Base-by-base conservation (phyloP, 768 basidiomycete genomes). In the Leccinum disarticulatum region DNA sequence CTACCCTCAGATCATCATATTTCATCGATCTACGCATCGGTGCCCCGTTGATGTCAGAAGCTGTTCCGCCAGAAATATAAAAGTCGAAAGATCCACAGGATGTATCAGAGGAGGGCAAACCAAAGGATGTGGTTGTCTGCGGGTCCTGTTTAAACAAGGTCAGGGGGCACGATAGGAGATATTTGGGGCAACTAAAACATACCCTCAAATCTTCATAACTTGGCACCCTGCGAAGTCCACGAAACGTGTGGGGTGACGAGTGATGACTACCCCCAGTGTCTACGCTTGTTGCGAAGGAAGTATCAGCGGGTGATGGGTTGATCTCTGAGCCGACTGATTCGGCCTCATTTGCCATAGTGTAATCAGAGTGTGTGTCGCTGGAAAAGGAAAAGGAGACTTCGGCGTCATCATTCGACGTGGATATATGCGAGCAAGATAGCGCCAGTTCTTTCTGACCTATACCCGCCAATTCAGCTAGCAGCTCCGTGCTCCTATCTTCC, bases 201-300 rank as follows among this genome's bases (percentile, higher is more conserved):
- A 61, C 68, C 55, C 57, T 70, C 35, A 69, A 22, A 51, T 70
- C 59, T 33, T 68, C 66, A 51, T 61, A 60, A 28, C 17, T 52
- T 38, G 52, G 57, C 1, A 70, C 59, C 35, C 61, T 65, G 50
- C 66, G 66, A 52, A 69, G 69, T 54, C 46, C 27, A 41, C 53
- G 60, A 22, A 30, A 43, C 28, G 33, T 17, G 10, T 13, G 27
- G 1, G 55, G 38, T 19, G 46, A 59, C 15, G 27, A 48, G 17
- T n/a, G 54, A 27, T 8, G 30, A 46, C 13, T 54, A 8, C 63
- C 58, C 19, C 53, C 59, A 9, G 52, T 48, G 25, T 64, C 57
- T 8, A 69, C 50, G n/a, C 62, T 70, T 36, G 69, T 70, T 38
- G 56, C 64, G 3, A 66, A 53, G 28, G 68, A 69, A 46, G 66